Conservation (phyloP, 306 rosid genomes). For the Trifolium dubium region DNA sequence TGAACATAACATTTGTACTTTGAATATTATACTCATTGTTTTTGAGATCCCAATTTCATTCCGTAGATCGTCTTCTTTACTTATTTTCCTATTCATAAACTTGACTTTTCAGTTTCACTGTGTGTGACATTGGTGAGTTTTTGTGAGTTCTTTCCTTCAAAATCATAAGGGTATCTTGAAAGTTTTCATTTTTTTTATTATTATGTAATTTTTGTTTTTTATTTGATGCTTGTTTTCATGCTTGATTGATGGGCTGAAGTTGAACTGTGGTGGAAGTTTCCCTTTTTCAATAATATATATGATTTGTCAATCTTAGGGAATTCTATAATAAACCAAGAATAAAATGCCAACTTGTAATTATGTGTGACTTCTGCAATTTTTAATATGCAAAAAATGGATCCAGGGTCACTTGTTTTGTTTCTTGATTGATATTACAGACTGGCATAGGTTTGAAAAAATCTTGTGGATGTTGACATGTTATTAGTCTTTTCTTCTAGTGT, state of each 20-base stretch:
- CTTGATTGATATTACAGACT: slow-evolving; percentile 29
- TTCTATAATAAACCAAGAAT: slow-evolving; percentile 18
- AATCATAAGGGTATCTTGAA: neutral
- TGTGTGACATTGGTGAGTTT: slow-evolving; percentile 24
- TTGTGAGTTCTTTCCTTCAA: neutral
- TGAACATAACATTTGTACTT: neutral
- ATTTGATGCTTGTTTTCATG: slow-evolving; percentile 41
- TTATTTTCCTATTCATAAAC: neutral
- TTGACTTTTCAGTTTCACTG: slow-evolving; percentile 35
- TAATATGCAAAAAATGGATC: slow-evolving; percentile 38
- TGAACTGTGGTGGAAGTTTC: slow-evolving; percentile 36
- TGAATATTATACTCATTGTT: slow-evolving; percentile 20
- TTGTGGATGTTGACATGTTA: slow-evolving; percentile 37
- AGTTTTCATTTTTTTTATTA: slow-evolving; percentile 33
- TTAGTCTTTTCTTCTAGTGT: neutral
- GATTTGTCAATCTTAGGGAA: slow-evolving; percentile 34
- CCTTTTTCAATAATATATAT: neutral
- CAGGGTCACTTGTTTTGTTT: slow-evolving; percentile 18
- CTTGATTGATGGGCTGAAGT: slow-evolving; percentile 41
- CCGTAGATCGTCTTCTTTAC: slow-evolving; percentile 30
- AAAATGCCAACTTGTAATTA: slow-evolving; percentile 35
- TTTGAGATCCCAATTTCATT: slow-evolving; percentile 43
- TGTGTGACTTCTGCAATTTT: slow-evolving; percentile 32
- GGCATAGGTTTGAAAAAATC: slow-evolving; percentile 35
- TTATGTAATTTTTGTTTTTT: slow-evolving; percentile 5